Conservation (phyloP, 108 stramenopile species). For the Skeletonema potamos region DNA sequence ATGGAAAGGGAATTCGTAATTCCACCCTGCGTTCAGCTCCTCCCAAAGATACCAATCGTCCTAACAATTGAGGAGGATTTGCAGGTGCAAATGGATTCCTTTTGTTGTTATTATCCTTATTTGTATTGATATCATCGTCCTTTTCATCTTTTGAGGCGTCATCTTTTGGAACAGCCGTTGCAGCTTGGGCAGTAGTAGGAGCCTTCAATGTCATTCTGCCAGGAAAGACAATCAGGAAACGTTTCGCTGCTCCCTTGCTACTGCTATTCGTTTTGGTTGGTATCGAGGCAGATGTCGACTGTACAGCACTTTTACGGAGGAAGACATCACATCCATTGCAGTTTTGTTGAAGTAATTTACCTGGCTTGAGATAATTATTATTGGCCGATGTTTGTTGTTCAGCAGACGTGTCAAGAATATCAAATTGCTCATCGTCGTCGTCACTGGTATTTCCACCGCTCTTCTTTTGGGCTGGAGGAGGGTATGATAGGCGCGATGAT, state of each 20-base stretch:
- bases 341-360: conserved; percentile 13
- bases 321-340: conserved; percentile 51
- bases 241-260: conserved; percentile 20
- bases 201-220: conserved; percentile 34
- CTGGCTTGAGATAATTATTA: conserved; percentile 18
- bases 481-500: background rate
- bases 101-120: background rate
- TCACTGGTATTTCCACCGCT: background rate
- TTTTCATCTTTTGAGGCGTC: conserved; percentile 5
- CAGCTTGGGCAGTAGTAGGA: background rate
- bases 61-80: conserved; percentile 38
- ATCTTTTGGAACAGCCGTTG: background rate
- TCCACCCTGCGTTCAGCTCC: conserved; percentile 17
- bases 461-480: background rate
- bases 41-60: conserved; percentile 14
- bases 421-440: background rate
- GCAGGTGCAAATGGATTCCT: conserved; percentile 38
- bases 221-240: conserved; percentile 42
- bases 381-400: background rate
- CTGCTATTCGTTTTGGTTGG: background rate
- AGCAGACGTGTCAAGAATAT: background rate
- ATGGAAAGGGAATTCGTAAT: conserved; percentile 33
- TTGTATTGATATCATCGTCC: background rate
- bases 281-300: conserved; percentile 9
- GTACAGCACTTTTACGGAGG: conserved; percentile 41